A percentile compares a stretch with the other conserved stretches of the same genome.
These are phyloP conservation scores for Porodaedalea pini DNA, from an alignment of 1,284 basidiomycete genomes.

Conservation along the genomic window DNA sequence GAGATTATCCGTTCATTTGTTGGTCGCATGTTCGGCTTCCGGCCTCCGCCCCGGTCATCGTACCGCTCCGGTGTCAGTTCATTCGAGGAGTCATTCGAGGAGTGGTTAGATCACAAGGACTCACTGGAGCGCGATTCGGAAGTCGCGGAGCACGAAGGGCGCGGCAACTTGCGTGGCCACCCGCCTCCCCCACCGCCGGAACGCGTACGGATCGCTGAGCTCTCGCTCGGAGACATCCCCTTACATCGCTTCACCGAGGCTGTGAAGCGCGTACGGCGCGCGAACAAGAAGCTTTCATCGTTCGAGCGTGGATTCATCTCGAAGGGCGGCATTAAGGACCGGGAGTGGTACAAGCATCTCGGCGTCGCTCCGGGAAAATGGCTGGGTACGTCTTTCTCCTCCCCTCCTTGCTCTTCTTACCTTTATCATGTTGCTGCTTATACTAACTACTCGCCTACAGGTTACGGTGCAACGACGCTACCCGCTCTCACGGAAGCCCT, in stretches of 20 bases:
- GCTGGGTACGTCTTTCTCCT: conserved; percentile 55
- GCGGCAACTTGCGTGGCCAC: background rate
- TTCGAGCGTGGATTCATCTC: conserved; percentile 89
- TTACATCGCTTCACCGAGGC: conserved; percentile 54
- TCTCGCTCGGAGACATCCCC: conserved; percentile 22
- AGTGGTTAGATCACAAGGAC: background rate
- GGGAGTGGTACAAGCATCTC: conserved; percentile 85
- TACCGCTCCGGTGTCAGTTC: background rate
- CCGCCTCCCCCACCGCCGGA: conserved; percentile 17
- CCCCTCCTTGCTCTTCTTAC: background rate
- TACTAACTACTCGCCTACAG: no score
- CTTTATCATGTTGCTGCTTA: background rate
- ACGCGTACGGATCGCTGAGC: conserved; percentile 14
- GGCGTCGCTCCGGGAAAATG: conserved; percentile 89
- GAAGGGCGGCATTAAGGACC: conserved; percentile 71
- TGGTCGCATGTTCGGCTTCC: background rate
- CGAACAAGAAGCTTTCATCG: conserved; percentile 68
- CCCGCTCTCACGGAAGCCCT: conserved; percentile 82
- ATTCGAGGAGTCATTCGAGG: background rate
- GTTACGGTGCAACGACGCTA: conserved; percentile 85
- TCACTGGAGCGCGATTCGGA: background rate
- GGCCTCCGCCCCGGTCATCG: background rate
- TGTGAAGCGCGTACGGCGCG: conserved; percentile 54
- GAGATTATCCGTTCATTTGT: background rate
- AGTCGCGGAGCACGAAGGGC: background rate